A percentile compares a stretch with the other conserved stretches of the same genome.
These are phyloP conservation scores for Teratosphaeria epicoccoides DNA, from an alignment of 2,329 filamentous ascomycete species.

Conservation along the genomic window DNA sequence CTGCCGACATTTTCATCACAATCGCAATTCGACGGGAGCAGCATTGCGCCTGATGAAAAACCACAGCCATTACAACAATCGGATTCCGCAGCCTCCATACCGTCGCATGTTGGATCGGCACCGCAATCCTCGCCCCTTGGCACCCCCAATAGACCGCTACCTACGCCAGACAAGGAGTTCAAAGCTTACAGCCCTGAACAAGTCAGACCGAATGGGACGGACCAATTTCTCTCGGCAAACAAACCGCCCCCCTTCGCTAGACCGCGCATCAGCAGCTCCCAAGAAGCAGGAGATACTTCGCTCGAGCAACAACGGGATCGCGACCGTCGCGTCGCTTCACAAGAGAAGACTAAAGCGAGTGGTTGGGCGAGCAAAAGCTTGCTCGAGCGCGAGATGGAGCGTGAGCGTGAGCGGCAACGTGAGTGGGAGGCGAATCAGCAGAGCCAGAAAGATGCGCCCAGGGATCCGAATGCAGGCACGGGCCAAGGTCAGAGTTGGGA, in stretches of 20 bases:
- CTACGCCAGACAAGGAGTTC: constrained; percentile 16
- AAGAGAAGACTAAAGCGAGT: constrained; percentile 51
- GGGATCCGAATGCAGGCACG: constrained; percentile 48
- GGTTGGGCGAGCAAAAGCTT: constrained; percentile 59
- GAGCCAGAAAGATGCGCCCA: constrained; percentile 47
- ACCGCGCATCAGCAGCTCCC: constrained; percentile 28
- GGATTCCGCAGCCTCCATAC: constrained; percentile 9
- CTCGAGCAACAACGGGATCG: constrained; percentile 48
- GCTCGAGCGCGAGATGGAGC: constrained; percentile 70
- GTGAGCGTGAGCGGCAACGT: constrained; percentile 62
- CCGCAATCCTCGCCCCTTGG: constrained; percentile 12
- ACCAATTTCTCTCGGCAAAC: constrained; percentile 48
- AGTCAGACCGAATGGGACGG: constrained; percentile 39
- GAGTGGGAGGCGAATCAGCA: constrained; percentile 73
- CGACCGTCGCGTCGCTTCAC: constrained; percentile 47
- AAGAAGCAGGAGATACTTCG: constrained; percentile 36
- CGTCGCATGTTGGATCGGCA: constrained; percentile 6
- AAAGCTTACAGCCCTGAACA: constrained; percentile 7
- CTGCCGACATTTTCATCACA: not conserved
- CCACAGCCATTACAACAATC: constrained; percentile 7
- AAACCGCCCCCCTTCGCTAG: constrained; percentile 39
- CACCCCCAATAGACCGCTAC: constrained; percentile 16
- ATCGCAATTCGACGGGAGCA: not conserved
- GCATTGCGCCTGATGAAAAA: not conserved
- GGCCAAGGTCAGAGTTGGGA: constrained; percentile 65